Conservation (phyloP, 2,329 filamentous ascomycete genomes). For the Xenoacremonium recifei region DNA sequence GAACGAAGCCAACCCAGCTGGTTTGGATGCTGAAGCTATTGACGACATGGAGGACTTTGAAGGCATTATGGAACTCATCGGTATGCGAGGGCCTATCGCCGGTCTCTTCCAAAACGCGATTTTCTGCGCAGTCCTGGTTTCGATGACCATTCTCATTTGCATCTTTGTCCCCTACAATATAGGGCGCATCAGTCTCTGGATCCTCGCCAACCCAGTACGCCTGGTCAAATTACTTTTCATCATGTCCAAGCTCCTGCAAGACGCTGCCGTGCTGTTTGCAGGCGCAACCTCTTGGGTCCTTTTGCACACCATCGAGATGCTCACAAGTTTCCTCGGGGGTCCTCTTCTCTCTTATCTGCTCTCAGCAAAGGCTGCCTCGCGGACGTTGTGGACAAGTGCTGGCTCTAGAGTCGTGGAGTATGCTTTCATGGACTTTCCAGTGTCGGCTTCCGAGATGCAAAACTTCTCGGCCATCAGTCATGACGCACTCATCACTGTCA, state of each 20-base stretch:
- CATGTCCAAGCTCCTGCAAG: conserved; percentile 76
- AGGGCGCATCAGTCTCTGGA: conserved; percentile 78
- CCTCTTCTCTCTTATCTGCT: conserved; percentile 28
- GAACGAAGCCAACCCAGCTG: conserved; percentile 63
- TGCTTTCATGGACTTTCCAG: conserved; percentile 49
- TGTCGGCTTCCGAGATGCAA: conserved; percentile 63
- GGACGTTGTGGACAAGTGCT: conserved; percentile 41
- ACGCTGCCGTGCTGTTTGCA: conserved; percentile 64
- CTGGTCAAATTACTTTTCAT: conserved; percentile 72
- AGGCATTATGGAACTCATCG: conserved; percentile 91
- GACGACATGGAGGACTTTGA: conserved; percentile 93
- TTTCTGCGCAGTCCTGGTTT: conserved; percentile 88
- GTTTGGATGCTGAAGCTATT: conserved; percentile 71
- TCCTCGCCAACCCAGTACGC: conserved; percentile 76
- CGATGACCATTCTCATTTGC: conserved; percentile 79
- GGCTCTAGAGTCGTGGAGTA: conserved; percentile 48
- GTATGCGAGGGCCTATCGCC: conserved; percentile 89
- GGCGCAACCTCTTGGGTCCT: conserved; percentile 51
- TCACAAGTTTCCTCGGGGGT: conserved; percentile 34
- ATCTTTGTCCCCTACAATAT: conserved; percentile 91
- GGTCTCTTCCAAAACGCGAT: conserved; percentile 92
- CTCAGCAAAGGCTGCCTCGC: conserved; percentile 37
- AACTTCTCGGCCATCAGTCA: conserved; percentile 77
- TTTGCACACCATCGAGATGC: conserved; percentile 38
- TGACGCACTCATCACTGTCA: conserved; percentile 62